These are phyloP conservation scores for Penicillium occitanis DNA, from an alignment of 2,329 filamentous ascomycete genomes.

Conservation along the genomic window DNA sequence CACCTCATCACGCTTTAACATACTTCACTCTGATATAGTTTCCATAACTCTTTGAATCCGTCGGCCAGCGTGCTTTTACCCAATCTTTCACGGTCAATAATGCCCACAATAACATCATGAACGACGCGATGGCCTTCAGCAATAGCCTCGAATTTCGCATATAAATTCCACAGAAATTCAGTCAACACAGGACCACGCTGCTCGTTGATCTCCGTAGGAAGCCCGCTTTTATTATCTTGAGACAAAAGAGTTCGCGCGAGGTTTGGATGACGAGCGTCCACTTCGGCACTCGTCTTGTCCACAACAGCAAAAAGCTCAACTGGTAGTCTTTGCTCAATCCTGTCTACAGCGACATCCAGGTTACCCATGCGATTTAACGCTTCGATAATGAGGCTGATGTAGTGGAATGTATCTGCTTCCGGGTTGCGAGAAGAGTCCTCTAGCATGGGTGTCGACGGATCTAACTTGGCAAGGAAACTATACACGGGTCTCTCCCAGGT, in stretches of 20 bases:
- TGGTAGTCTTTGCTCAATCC: constrained; percentile 86
- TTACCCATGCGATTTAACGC: constrained; percentile 85
- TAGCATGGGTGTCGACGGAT: constrained; percentile 58
- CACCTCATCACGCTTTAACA: constrained; percentile 7
- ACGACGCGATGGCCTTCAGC: constrained; percentile 92
- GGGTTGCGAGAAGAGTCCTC: constrained; percentile 93
- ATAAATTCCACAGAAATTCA: constrained; percentile 87
- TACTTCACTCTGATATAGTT: constrained; percentile 88
- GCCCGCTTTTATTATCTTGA: constrained; percentile 54
- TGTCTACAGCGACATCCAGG: constrained; percentile 81
- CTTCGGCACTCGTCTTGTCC: constrained; percentile 90
- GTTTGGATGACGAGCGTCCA: constrained; percentile 89
- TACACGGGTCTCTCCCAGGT: constrained; percentile 57
- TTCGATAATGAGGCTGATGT: constrained; percentile 83
- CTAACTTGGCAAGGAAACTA: constrained; percentile 57
- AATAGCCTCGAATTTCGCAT: constrained; percentile 96
- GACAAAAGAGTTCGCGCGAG: constrained; percentile 57
- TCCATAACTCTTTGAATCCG: constrained; percentile 96
- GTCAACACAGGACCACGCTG: constrained; percentile 82
- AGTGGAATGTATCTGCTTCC: constrained; percentile 92
- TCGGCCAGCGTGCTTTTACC: constrained; percentile 68
- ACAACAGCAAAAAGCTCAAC: constrained; percentile 93
- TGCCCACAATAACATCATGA: constrained; percentile 85
- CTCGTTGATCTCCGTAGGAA: constrained; percentile 69
- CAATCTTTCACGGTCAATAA: constrained; percentile 76